These are phyloP conservation scores for Aspergillus fumigatiaffinis DNA, from an alignment of 2,329 filamentous ascomycete species.

Conservation along the genomic window DNA sequence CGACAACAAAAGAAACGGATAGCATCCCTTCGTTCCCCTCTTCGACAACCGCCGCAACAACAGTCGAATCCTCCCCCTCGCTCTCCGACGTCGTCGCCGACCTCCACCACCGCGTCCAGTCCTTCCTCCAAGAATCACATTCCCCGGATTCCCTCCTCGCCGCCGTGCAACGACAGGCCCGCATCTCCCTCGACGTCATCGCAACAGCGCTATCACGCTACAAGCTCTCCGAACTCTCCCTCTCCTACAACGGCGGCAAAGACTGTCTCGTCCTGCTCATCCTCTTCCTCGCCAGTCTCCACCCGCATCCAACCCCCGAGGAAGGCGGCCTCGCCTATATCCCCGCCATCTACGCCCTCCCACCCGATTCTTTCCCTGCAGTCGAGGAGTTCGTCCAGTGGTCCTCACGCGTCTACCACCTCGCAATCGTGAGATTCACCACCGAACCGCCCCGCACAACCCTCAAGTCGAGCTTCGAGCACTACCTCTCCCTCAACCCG, in stretches of 20 bases:
- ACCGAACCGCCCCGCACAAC: slow-evolving; percentile 50
- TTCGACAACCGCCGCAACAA: slow-evolving; percentile 5
- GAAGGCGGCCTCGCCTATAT: slow-evolving; percentile 41
- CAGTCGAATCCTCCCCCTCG: slow-evolving; percentile 15
- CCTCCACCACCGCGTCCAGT: slow-evolving; percentile 57
- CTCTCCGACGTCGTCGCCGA: slow-evolving; percentile 61
- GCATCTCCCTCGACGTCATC: slow-evolving; percentile 68
- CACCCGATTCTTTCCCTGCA: slow-evolving; percentile 75
- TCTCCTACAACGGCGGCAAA: slow-evolving; percentile 97
- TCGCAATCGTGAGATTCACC: slow-evolving; percentile 70
- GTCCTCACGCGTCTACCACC: slow-evolving; percentile 65
- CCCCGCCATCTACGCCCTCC: slow-evolving; percentile 85
- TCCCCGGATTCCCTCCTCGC: slow-evolving; percentile 53
- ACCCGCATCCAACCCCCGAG: slow-evolving; percentile 42
- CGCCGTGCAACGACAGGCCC: slow-evolving; percentile 70
- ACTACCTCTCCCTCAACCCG: slow-evolving; percentile 58
- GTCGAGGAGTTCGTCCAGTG: slow-evolving; percentile 77
- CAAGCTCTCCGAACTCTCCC: slow-evolving; percentile 71
- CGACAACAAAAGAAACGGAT: slow-evolving; percentile 1
- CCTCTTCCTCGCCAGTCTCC: slow-evolving; percentile 68
- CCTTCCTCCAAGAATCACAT: slow-evolving; percentile 61
- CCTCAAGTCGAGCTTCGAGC: slow-evolving; percentile 76
- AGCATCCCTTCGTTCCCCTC: slow-evolving; percentile 1
- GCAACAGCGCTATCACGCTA: slow-evolving; percentile 72
- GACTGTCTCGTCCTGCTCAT: slow-evolving; percentile 92